Evolutionary conservation across 2,329 filamentous ascomycete genomes (phyloP), one percentile per base, ranked within the genome.

Genomic region (Dothistroma pini): DNA sequence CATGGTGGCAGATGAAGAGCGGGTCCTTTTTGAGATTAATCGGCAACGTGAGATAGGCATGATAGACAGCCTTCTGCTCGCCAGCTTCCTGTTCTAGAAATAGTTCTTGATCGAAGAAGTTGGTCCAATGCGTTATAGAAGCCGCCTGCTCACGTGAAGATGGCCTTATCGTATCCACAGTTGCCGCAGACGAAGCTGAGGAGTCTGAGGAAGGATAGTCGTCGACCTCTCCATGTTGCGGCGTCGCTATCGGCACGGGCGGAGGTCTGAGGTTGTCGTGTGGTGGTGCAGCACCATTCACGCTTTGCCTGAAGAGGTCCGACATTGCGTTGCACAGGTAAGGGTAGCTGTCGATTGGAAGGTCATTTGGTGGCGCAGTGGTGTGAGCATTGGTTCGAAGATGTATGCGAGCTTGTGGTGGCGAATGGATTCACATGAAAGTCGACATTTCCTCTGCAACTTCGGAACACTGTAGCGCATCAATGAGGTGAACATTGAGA

Each of bases 1-100:
- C 95, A 77, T 99, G 95, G 73, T 99, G 95, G 77, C 90, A 91
- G 62, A 97, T 89, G 75, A 99, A 93, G 5, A 99, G 80, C 0
- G 93, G 92, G 0, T 89, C 90, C 63, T 83, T 86, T 48, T 83
- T 83, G 16, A 65, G 47, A 9, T 79, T 74, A 1, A 74, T 71
- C 0, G 93, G 93, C 0, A 92, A 91, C 21, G 87, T 96, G 49
- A 97, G 81, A 75, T 97, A 97, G 60, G 86, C 90, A 79, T 99
- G 95, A 72, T 93, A 89, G 56, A 81, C 84, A 48, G 91, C 84
- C 22, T 78, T 74, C 41, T 77, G 34, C 65, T 67, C 12, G 74
- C 70, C 60, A 74, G 38, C 77, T 74, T 56, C 80, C 38, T 64
- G 78, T 60, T 84, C 80, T 55, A 97, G 81, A 70, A 86, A 91